These are phyloP conservation scores for Corymbia citriodora DNA, from an alignment of 441 rosid genomes.

Conservation along the genomic window DNA sequence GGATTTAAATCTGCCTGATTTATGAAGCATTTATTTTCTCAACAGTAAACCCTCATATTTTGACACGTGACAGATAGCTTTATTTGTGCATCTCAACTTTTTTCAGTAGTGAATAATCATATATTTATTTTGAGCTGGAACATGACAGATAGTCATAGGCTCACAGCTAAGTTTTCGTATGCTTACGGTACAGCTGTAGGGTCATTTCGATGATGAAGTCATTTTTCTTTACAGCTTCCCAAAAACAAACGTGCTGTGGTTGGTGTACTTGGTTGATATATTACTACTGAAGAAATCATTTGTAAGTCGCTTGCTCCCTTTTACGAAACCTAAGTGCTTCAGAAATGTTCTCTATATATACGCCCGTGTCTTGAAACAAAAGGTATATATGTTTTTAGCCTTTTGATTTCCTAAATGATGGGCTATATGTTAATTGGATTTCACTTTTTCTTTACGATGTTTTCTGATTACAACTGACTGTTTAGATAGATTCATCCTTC, in stretches of 20 bases:
- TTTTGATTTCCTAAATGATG: background rate
- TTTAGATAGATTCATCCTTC: background rate
- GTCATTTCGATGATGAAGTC: background rate
- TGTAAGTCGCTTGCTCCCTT: constrained; percentile 40
- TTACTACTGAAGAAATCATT: constrained; percentile 80
- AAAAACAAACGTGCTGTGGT: constrained; percentile 90
- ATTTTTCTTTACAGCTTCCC: constrained; percentile 52
- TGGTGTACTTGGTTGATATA: constrained; percentile 78
- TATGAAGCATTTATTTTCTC: background rate
- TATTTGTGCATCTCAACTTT: no score
- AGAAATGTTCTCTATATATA: background rate
- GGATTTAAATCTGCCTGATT: background rate
- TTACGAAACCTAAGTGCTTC: background rate
- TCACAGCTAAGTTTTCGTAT: background rate
- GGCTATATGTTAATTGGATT: background rate
- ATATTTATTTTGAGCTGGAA: background rate
- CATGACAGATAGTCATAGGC: background rate
- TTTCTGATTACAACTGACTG: background rate
- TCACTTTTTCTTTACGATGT: background rate
- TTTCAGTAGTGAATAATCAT: background rate
- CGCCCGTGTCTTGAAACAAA: background rate
- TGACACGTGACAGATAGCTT: no score
- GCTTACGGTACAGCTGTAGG: background rate
- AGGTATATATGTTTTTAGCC: background rate
- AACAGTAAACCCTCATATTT: background rate